Conservation (phyloP, 257 asterid species). For the Forsythia suspensa region DNA sequence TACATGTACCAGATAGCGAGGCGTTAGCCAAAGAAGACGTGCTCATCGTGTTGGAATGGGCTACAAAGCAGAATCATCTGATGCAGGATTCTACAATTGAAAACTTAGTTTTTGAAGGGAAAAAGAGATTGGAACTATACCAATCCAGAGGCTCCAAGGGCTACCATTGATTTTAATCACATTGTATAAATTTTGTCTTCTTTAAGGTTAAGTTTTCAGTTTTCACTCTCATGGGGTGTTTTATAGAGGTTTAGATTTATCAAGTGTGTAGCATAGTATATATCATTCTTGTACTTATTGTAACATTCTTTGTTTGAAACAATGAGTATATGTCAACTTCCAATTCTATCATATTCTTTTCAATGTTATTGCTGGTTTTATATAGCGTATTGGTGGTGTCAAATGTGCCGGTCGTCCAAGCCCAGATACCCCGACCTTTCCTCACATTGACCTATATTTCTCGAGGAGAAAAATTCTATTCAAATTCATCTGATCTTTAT, state of each 20-base stretch:
- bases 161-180: slow-evolving; percentile 32
- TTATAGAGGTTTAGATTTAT: background rate
- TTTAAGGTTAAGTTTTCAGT: slow-evolving; percentile 2
- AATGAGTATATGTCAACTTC: background rate
- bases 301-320: background rate
- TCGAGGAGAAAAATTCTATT: background rate
- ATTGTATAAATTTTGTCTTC: slow-evolving; percentile 10
- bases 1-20: slow-evolving; percentile 72
- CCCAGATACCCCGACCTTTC: background rate
- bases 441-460: background rate
- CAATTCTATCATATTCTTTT: background rate
- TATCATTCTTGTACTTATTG: background rate
- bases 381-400: too few relatives aligned
- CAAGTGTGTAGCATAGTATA: slow-evolving; percentile 20
- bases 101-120: slow-evolving; percentile 53
- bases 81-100: slow-evolving; percentile 52
- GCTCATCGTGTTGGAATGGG: slow-evolving; percentile 58
- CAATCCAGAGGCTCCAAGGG: slow-evolving; percentile 58
- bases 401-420: background rate
- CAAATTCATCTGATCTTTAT: background rate
- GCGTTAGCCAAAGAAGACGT: slow-evolving; percentile 54
- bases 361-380: too few relatives aligned
- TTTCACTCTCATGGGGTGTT: background rate
- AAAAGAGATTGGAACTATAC: slow-evolving; percentile 64
- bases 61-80: slow-evolving; percentile 45